A percentile compares a stretch with the other conserved stretches of the same genome.
phyloP scores from a whole-genome alignment of 2,329 filamentous ascomycete genomes.

The Beauveria sp. region DNA sequence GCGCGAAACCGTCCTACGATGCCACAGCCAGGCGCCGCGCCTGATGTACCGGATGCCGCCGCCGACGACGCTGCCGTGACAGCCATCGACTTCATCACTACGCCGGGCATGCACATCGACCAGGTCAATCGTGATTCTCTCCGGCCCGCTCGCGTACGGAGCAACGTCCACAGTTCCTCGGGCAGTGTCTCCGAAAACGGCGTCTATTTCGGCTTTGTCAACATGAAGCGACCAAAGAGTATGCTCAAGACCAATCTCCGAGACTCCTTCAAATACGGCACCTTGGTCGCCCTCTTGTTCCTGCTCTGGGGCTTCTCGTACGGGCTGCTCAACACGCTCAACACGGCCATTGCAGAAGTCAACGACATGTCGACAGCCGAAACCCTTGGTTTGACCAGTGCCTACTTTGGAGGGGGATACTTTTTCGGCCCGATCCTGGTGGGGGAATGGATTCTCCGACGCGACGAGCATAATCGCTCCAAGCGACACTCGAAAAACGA shows the following conservation, averaged over 20 bases:
- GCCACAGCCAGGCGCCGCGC: neutral
- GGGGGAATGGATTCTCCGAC: slow-evolving; percentile 62
- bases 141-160: slow-evolving; percentile 15
- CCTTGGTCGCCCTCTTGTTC: slow-evolving; percentile 72
- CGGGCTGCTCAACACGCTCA: slow-evolving; percentile 75
- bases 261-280: slow-evolving; percentile 65
- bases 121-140: neutral
- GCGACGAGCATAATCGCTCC: slow-evolving; percentile 52
- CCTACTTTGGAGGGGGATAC: slow-evolving; percentile 66
- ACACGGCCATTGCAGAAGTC: slow-evolving; percentile 58
- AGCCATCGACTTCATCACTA: slow-evolving; percentile 40
- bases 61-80: slow-evolving; percentile 23
- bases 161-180: slow-evolving; percentile 28
- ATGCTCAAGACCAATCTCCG: slow-evolving; percentile 56
- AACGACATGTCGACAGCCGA: slow-evolving; percentile 54
- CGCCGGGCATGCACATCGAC: slow-evolving; percentile 25
- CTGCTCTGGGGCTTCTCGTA: slow-evolving; percentile 89
- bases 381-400: slow-evolving; percentile 58
- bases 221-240: slow-evolving; percentile 60
- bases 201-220: slow-evolving; percentile 70
- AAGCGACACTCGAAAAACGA: slow-evolving; percentile 30
- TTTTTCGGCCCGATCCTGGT: slow-evolving; percentile 62
- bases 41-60: slow-evolving; percentile 14
- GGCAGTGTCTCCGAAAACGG: slow-evolving; percentile 34
- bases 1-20: neutral